Evolutionary conservation across 1,139 yeast species (phyloP), one percentile per base, ranked within the genome.

Genomic region (Lizanozyma gosingica): DNA sequence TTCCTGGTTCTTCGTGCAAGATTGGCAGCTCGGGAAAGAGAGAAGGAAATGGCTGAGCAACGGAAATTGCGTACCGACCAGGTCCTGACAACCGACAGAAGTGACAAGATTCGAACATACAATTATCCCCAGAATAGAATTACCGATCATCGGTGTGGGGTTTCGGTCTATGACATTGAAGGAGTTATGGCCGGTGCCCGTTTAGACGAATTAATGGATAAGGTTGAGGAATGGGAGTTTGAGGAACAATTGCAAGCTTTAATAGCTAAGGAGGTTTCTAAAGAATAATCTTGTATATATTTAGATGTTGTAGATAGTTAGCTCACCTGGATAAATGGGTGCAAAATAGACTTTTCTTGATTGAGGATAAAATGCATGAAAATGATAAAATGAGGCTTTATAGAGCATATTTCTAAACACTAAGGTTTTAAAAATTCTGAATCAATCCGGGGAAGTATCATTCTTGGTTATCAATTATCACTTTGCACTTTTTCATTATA

Each of bases 81-180:
- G 57, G 97, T 92, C 3, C 72, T 88, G 1, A 73, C 94, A 1
- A 87, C 95, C 1, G 95, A 87, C 55, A 69, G 98, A 44, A 81
- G 95, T 2, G 98, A 94, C 56, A 92, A 92, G 62, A 83, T 92
- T 46, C 67, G 98, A 48, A 94, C 98, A 0, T 92, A 92, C 58
- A 92, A 92, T 54, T 90, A 74, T 51, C 90, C 95, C 4, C 97
- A 92, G 54, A 88, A 88, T 55, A 70, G 98, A 51, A 77, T 92
- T 41, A 90, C 97, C 0, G 99, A 92, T 55, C 98, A 92, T 55
- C 68, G 98, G 40, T 87, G 96, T 56, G 87, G 90, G 3, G 78
- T 61, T 51, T 78, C 90, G 1, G 55, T 83, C 18, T 84, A 86
- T 53, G 95, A 88, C 53, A 63, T 92, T n/a, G 80, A 73, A 3